Evolutionary conservation across 768 basidiomycete species (phyloP).

Genomic region (Scleroderma bovista): DNA sequence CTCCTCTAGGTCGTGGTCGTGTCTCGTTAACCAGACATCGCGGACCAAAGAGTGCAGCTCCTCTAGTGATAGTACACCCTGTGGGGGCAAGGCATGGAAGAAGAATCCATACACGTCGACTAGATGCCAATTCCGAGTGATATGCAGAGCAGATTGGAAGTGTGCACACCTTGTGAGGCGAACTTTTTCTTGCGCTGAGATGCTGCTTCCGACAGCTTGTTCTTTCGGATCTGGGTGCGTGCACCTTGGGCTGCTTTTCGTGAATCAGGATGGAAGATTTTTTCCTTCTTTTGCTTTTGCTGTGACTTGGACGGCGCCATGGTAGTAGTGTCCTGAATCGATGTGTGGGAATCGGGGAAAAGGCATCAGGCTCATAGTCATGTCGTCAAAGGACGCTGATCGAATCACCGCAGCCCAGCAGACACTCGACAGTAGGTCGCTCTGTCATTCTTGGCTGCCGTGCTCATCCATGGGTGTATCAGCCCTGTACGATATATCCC

Average conservation of each 20-base stretch:
- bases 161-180: slow-evolving; percentile 40
- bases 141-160: not conserved
- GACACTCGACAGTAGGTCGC: slow-evolving; percentile 60
- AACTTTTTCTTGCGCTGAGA: slow-evolving; percentile 56
- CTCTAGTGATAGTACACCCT: slow-evolving; percentile 49
- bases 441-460: not conserved
- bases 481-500: slow-evolving; percentile 87
- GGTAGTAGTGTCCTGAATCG: not conserved
- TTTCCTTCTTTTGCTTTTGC: slow-evolving; percentile 53
- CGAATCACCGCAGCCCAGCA: slow-evolving; percentile 60
- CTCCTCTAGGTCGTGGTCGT: slow-evolving; percentile 57
- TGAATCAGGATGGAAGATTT: slow-evolving; percentile 77
- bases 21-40: slow-evolving; percentile 69
- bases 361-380: slow-evolving; percentile 7
- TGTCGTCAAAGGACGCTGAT: slow-evolving; percentile 50
- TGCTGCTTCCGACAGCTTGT: slow-evolving; percentile 53
- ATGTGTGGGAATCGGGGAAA: not conserved
- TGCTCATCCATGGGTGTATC: slow-evolving; percentile 7
- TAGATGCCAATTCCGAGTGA: slow-evolving; percentile 19
- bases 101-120: slow-evolving; percentile 75
- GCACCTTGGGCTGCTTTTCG: slow-evolving; percentile 76
- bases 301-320: not conserved
- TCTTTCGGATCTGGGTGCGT: slow-evolving; percentile 62
- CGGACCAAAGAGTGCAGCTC: slow-evolving; percentile 61
- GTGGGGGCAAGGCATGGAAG: slow-evolving; percentile 61